A percentile compares a stretch with the other conserved stretches of the same genome.
phyloP scores from a whole-genome alignment of 495 filamentous ascomycete genomes.

The Xylaria scruposa region DNA sequence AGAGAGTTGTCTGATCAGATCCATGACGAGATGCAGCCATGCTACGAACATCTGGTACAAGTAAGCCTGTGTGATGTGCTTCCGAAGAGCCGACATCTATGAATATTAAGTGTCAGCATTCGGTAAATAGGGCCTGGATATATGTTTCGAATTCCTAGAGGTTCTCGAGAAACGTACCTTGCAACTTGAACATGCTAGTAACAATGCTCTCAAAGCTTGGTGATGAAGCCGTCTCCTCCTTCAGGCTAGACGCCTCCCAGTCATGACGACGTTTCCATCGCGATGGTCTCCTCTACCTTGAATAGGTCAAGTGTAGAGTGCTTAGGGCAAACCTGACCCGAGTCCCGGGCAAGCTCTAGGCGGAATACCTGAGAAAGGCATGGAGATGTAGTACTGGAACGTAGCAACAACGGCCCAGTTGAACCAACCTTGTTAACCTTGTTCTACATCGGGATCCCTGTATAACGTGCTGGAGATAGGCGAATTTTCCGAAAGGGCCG shows the following conservation, averaged over 20 bases:
- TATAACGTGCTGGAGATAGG: constrained; percentile 28
- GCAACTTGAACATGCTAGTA: constrained; percentile 3
- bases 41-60: neutral
- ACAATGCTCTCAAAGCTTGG: neutral
- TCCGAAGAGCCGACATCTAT: neutral
- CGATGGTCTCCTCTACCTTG: neutral
- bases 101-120: neutral
- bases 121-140: neutral
- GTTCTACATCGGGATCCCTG: constrained; percentile 5
- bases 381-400: constrained; percentile 13
- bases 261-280: neutral
- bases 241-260: neutral
- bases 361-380: neutral
- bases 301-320: neutral
- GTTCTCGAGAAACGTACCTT: neutral
- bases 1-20: neutral
- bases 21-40: neutral
- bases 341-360: constrained; percentile 8
- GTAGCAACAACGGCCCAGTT: constrained; percentile 16
- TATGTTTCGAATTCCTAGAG: neutral
- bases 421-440: constrained; percentile 1
- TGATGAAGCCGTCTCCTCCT: neutral
- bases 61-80: neutral
- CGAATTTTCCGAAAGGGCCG: constrained; percentile 29
- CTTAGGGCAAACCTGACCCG: constrained; percentile 9